A percentile compares a stretch with the other conserved stretches of the same genome.
These are phyloP conservation scores for Pharus latifolius DNA, from an alignment of 176 grass and related monocot species.

Conservation along the genomic window DNA sequence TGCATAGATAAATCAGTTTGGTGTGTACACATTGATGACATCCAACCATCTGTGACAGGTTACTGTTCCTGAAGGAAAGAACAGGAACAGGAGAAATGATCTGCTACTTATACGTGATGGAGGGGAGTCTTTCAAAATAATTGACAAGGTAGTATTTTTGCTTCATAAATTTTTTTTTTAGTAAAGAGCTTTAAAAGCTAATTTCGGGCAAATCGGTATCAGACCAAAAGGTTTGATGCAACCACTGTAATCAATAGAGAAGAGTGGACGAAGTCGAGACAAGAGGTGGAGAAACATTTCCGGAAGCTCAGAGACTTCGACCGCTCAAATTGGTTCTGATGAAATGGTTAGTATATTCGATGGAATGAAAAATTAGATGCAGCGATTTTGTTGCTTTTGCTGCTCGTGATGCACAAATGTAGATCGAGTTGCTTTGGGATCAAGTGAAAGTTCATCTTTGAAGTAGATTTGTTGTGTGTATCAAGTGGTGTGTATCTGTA, in stretches of 20 bases:
- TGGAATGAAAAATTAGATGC: background rate
- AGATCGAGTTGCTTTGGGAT: background rate
- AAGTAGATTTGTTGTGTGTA: background rate
- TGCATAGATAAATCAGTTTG: background rate
- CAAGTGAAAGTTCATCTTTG: background rate
- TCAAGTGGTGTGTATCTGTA: background rate
- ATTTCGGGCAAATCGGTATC: background rate
- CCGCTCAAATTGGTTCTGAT: conserved; percentile 82
- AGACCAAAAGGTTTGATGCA: conserved; percentile 57
- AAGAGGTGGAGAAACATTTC: conserved; percentile 76
- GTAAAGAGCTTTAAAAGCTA: background rate
- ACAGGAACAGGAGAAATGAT: conserved; percentile 65
- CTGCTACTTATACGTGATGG: conserved; percentile 65
- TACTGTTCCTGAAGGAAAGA: conserved; percentile 60
- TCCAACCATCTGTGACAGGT: conserved; percentile 38
- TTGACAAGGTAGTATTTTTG: conserved; percentile 47
- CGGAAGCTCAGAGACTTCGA: conserved; percentile 65
- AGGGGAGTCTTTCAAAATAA: conserved; percentile 72
- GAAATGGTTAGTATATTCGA: background rate
- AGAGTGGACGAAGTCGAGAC: conserved; percentile 55
- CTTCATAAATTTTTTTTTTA: background rate
- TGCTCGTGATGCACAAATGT: conserved; percentile 3
- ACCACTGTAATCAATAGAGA: conserved; percentile 68
- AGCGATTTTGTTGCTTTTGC: background rate
- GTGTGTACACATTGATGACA: background rate